Conservation (phyloP, 2,329 filamentous ascomycete species). For the Ophiostoma piceae region DNA sequence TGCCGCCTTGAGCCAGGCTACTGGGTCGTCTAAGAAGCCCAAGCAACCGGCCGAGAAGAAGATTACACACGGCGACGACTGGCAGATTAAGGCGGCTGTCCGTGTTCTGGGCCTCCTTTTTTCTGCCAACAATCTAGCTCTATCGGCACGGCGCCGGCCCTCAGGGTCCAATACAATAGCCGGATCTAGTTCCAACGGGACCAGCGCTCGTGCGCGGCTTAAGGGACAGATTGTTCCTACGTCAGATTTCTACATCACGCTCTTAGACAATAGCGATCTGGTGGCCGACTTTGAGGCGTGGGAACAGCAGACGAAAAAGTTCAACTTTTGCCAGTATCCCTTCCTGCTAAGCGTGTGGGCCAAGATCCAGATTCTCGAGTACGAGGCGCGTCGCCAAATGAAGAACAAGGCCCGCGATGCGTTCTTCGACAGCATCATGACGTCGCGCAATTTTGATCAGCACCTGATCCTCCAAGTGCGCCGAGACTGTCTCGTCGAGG, state of each 20-base stretch:
- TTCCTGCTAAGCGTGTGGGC: conserved; percentile 88
- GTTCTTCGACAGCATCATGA: conserved; percentile 85
- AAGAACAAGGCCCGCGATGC: conserved; percentile 80
- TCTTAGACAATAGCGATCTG: conserved; percentile 81
- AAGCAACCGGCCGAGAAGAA: conserved; percentile 49
- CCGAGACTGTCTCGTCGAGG: conserved; percentile 80
- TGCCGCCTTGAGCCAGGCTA: conserved; percentile 61
- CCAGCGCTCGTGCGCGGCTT: conserved; percentile 39
- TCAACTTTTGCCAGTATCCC: conserved; percentile 87
- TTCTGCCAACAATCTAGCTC: conserved; percentile 56
- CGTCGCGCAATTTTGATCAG: conserved; percentile 65
- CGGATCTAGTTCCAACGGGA: conserved; percentile 31
- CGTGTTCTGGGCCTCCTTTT: conserved; percentile 77
- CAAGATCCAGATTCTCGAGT: conserved; percentile 84
- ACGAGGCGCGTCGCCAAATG: conserved; percentile 86
- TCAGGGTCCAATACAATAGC: background rate
- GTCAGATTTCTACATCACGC: conserved; percentile 80
- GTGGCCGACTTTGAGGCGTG: conserved; percentile 82
- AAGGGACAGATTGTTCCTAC: conserved; percentile 68
- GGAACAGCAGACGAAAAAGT: conserved; percentile 69
- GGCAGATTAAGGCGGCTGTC: conserved; percentile 79
- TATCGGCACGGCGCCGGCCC: conserved; percentile 29
- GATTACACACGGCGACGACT: conserved; percentile 71
- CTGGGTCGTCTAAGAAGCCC: conserved; percentile 45
- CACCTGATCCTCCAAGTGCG: conserved; percentile 73